A percentile compares a stretch with the other conserved stretches of the same genome.
These are phyloP conservation scores for Amanita subjunquillea DNA, from an alignment of 768 basidiomycete species.

Conservation along the genomic window DNA sequence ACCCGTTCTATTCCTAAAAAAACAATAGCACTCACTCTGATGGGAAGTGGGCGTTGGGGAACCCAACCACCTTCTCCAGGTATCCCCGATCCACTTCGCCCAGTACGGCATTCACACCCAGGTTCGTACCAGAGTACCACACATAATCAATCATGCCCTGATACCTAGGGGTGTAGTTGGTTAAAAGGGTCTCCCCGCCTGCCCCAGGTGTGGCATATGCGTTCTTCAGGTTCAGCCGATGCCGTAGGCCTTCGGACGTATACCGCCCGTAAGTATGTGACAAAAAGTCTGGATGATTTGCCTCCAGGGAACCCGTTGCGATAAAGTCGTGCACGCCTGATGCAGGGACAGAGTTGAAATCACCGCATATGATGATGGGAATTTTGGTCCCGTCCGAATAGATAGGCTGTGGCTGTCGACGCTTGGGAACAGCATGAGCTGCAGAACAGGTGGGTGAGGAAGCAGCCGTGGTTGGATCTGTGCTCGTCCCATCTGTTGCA, in stretches of 20 bases:
- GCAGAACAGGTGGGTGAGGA: slow-evolving; percentile 3
- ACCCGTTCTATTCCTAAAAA: slow-evolving; percentile 2
- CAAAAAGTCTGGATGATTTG: slow-evolving; percentile 88
- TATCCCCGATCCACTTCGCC: slow-evolving; percentile 82
- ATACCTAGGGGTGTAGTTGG: slow-evolving; percentile 87
- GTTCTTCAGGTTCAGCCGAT: slow-evolving; percentile 74
- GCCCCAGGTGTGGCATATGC: slow-evolving; percentile 52
- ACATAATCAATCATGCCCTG: slow-evolving; percentile 87
- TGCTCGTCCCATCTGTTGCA: background rate
- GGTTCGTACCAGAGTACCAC: slow-evolving; percentile 72
- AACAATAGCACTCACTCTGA: slow-evolving; percentile 66
- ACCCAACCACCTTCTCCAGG: slow-evolving; percentile 86
- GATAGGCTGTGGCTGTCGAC: slow-evolving; percentile 40
- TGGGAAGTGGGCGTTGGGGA: slow-evolving; percentile 94
- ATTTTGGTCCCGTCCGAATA: slow-evolving; percentile 86
- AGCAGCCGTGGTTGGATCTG: background rate
- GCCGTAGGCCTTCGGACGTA: slow-evolving; percentile 81
- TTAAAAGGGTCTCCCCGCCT: slow-evolving; percentile 43
- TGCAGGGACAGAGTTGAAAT: slow-evolving; percentile 83
- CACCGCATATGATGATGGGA: slow-evolving; percentile 86
- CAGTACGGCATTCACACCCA: slow-evolving; percentile 75
- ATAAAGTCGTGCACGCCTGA: slow-evolving; percentile 93
- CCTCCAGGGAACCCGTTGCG: slow-evolving; percentile 53
- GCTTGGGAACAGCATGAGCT: background rate
- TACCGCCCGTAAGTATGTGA: slow-evolving; percentile 84